Conservation (phyloP, 2,329 filamentous ascomycete genomes). For the Xylariales sp. region DNA sequence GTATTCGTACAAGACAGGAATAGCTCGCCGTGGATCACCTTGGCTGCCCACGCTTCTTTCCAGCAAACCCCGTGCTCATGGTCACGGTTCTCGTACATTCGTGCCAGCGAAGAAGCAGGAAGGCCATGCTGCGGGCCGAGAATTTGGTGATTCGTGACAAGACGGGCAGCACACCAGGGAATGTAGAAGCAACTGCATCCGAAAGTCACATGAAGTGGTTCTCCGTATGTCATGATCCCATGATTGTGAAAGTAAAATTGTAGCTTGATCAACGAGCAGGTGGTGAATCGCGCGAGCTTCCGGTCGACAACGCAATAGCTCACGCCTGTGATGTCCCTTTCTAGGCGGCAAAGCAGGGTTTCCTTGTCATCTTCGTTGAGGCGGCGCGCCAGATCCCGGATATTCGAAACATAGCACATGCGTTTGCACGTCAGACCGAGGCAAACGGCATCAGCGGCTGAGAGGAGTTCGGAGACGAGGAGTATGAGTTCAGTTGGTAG, state of each 20-base stretch:
- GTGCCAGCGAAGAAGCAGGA: conserved; percentile 10
- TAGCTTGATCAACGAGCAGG: not conserved
- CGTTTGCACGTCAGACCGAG: conserved; percentile 13
- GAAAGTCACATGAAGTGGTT: conserved; percentile 1
- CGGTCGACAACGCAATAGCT: conserved; percentile 8
- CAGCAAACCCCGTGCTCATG: conserved; percentile 3
- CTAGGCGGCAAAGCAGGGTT: conserved; percentile 11
- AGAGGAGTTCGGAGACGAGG: conserved; percentile 10
- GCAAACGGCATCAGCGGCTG: conserved; percentile 9
- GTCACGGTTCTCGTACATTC: not conserved
- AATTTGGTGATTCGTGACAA: conserved; percentile 11
- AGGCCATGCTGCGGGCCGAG: conserved; percentile 9
- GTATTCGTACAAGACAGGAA: conserved; percentile 9
- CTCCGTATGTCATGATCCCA: not conserved
- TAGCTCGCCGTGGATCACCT: conserved; percentile 12
- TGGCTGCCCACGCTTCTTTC: conserved; percentile 7
- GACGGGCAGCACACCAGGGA: conserved; percentile 10
- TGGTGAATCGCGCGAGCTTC: conserved; percentile 3
- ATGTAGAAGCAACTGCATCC: conserved; percentile 2
- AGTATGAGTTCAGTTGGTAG: conserved; percentile 9
- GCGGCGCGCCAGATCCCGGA: conserved; percentile 4
- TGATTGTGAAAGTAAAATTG: not conserved
- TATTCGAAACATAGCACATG: conserved; percentile 7
- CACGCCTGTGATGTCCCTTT: conserved; percentile 10
- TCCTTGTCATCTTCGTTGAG: conserved; percentile 10